Conservation (phyloP, 2,329 filamentous ascomycete species). For the Talaromyces marneffei region DNA sequence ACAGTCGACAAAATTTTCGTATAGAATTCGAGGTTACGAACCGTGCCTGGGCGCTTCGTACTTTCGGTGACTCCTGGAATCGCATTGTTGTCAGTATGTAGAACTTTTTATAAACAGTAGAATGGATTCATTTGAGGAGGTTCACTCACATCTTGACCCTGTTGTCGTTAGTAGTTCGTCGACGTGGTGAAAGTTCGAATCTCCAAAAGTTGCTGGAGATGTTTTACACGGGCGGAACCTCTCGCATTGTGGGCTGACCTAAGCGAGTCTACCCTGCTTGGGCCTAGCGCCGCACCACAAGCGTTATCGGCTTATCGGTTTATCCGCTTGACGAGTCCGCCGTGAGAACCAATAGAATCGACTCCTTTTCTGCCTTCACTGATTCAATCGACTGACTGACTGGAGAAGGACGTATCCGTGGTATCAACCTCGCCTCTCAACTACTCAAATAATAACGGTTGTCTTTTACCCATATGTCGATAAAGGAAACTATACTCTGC, state of each 20-base stretch:
- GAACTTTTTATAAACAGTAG: constrained; percentile 11
- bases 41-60: constrained; percentile 92
- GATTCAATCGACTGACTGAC: too few species aligned
- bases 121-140: neutral
- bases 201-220: constrained; percentile 30
- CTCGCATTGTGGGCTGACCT: constrained; percentile 39
- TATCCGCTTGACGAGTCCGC: neutral
- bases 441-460: too few species aligned
- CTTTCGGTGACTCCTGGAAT: constrained; percentile 54
- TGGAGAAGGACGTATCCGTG: too few species aligned
- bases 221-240: constrained; percentile 28
- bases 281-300: neutral
- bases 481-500: too few species aligned
- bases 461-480: too few species aligned
- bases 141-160: constrained; percentile 45
- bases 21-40: constrained; percentile 46
- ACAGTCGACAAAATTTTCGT: constrained; percentile 21
- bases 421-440: too few species aligned
- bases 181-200: constrained; percentile 38
- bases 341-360: neutral
- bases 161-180: constrained; percentile 45
- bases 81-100: constrained; percentile 23
- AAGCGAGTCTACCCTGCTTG: constrained; percentile 30
- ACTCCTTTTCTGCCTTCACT: too few species aligned
- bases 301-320: constrained; percentile 1